A percentile compares a stretch with the other conserved stretches of the same genome.
Evolutionary conservation across 208 protist species (phyloP).

Genomic region (Acanthamoeba sp.): DNA sequence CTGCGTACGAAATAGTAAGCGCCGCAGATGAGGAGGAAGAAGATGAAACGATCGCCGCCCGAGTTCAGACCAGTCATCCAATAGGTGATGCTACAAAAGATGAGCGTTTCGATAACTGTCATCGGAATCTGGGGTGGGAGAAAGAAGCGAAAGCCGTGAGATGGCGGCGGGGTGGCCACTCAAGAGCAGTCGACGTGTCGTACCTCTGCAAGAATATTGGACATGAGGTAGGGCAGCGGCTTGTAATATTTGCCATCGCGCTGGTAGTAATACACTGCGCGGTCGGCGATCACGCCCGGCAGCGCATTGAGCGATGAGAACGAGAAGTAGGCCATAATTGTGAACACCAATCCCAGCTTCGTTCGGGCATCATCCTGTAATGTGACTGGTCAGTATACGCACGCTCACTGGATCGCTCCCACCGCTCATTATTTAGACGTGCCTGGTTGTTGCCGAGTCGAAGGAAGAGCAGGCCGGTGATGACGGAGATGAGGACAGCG

Average conservation of each 20-base stretch:
- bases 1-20: constrained; percentile 25
- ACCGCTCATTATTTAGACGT: too few relatives aligned
- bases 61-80: constrained; percentile 59
- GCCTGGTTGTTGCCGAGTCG: constrained; percentile 36
- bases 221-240: constrained; percentile 50
- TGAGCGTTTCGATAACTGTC: background rate
- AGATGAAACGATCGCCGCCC: constrained; percentile 17
- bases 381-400: too few relatives aligned
- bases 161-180: too few relatives aligned
- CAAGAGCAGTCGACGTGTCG: background rate
- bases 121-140: background rate
- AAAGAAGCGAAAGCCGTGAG: too few relatives aligned
- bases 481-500: constrained; percentile 5
- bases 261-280: constrained; percentile 61
- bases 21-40: constrained; percentile 13
- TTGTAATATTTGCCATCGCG: constrained; percentile 62
- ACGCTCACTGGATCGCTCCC: too few relatives aligned
- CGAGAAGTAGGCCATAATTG: background rate
- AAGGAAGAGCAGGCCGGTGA: constrained; percentile 29
- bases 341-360: constrained; percentile 18
- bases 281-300: background rate
- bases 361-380: background rate
- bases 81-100: constrained; percentile 25
- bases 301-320: constrained; percentile 1
- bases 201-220: constrained; percentile 62